Percentiles rank a stretch among this genome's conserved stretches.
These are phyloP conservation scores for Penicillium flavigenum DNA, from an alignment of 495 filamentous ascomycete genomes.

Conservation along the genomic window DNA sequence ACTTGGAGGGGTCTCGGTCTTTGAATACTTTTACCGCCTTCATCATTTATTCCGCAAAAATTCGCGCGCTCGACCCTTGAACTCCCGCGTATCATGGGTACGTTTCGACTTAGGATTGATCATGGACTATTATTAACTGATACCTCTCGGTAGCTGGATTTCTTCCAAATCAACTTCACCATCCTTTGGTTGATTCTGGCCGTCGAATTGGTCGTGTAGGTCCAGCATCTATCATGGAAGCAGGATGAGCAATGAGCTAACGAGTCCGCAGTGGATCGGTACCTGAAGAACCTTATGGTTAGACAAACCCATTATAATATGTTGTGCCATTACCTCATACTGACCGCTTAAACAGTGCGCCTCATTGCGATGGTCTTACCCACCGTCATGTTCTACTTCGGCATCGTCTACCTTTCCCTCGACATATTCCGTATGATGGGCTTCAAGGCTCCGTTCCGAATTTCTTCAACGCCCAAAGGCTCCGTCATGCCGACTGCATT, in stretches of 20 bases:
- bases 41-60: conserved; percentile 46
- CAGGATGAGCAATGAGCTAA: conserved; percentile 24
- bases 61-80: conserved; percentile 53
- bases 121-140: conserved; percentile 9
- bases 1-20: conserved; percentile 57
- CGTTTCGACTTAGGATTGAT: conserved; percentile 6
- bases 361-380: conserved; percentile 62
- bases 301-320: conserved; percentile 10
- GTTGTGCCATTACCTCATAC: conserved; percentile 21
- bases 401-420: conserved; percentile 53
- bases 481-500: conserved; percentile 66
- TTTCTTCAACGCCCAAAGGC: conserved; percentile 71
- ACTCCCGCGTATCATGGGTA: conserved; percentile 52
- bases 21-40: conserved; percentile 56
- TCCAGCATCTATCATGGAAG: conserved; percentile 7
- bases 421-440: conserved; percentile 44
- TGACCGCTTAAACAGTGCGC: conserved; percentile 43
- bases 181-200: conserved; percentile 51
- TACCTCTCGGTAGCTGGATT: conserved; percentile 48
- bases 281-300: conserved; percentile 39
- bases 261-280: conserved; percentile 40
- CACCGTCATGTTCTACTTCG: conserved; percentile 60
- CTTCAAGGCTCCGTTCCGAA: conserved; percentile 61
- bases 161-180: conserved; percentile 63
- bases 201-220: conserved; percentile 55